These are phyloP conservation scores for Aurantiochytrium sp. DNA, from an alignment of 108 stramenopile genomes.

Conservation along the genomic window DNA sequence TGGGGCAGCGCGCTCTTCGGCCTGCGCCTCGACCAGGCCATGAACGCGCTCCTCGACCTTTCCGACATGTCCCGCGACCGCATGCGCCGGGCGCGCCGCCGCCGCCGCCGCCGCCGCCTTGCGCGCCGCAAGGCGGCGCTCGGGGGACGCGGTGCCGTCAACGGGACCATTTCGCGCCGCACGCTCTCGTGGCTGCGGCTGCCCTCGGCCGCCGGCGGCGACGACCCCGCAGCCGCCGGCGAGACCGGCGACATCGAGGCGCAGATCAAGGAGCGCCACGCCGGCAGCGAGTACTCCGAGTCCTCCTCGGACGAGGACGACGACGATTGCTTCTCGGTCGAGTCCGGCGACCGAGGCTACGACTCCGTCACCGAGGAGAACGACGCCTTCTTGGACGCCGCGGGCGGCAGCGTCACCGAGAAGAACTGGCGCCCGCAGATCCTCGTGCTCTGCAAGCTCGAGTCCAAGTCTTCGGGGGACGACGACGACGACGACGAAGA, in stretches of 20 bases:
- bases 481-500: too few relatives aligned
- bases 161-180: neutral
- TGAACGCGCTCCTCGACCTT: conserved; percentile 44
- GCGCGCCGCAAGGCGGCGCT: conserved; percentile 45
- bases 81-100: neutral
- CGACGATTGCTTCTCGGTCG: neutral
- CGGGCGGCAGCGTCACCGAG: neutral
- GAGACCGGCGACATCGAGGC: neutral
- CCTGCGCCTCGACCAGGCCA: neutral
- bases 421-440: conserved; percentile 80
- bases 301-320: neutral
- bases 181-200: neutral
- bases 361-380: neutral
- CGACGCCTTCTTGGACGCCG: neutral
- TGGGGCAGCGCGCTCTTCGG: conserved; percentile 38
- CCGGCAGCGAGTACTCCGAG: neutral
- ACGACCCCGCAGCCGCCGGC: too few relatives aligned
- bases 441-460: conserved; percentile 63
- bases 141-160: too few relatives aligned
- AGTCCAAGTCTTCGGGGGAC: conserved; percentile 57
- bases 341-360: neutral
- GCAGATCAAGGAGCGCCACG: neutral
- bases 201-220: neutral
- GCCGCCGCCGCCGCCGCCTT: neutral
- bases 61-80: neutral